A percentile compares a stretch with the other conserved stretches of the same genome.
Evolutionary conservation across 116 monocot genomes (phyloP).

Genomic region (Phalaenopsis hybrid): DNA sequence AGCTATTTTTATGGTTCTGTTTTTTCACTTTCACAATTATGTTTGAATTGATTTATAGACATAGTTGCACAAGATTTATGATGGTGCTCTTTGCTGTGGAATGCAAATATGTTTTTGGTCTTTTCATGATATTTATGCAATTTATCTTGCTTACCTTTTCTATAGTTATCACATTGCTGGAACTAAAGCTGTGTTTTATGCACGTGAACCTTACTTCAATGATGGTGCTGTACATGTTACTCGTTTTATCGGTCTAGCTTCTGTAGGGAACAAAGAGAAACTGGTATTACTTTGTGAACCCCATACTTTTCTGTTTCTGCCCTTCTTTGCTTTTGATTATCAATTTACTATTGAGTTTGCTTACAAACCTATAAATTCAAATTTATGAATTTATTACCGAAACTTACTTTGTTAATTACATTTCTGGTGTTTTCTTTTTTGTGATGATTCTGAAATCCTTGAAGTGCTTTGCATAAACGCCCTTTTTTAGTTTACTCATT

Average conservation of each 20-base stretch:
- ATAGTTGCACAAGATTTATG: neutral
- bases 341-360: neutral
- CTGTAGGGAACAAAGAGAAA: constrained; percentile 93
- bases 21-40: neutral
- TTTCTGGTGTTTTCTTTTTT: neutral
- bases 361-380: neutral
- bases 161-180: constrained; percentile 92
- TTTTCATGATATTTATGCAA: neutral
- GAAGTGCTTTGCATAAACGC: neutral
- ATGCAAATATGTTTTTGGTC: neutral
- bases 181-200: constrained; percentile 74
- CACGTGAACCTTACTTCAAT: constrained; percentile 77
- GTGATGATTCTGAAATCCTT: neutral
- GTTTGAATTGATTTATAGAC: neutral
- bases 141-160: constrained; percentile 7
- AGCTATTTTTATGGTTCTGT: neutral
- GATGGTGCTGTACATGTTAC: constrained; percentile 64
- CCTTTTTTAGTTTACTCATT: neutral
- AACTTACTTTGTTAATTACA: neutral
- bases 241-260: constrained; percentile 81
- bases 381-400: neutral
- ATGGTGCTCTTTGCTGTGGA: neutral
- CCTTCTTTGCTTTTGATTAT: constrained; percentile 6
- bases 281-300: constrained; percentile 36
- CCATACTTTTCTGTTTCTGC: neutral